Evolutionary conservation across 805 yeast genomes (phyloP).

Genomic region (Candida coquimbonensis): DNA sequence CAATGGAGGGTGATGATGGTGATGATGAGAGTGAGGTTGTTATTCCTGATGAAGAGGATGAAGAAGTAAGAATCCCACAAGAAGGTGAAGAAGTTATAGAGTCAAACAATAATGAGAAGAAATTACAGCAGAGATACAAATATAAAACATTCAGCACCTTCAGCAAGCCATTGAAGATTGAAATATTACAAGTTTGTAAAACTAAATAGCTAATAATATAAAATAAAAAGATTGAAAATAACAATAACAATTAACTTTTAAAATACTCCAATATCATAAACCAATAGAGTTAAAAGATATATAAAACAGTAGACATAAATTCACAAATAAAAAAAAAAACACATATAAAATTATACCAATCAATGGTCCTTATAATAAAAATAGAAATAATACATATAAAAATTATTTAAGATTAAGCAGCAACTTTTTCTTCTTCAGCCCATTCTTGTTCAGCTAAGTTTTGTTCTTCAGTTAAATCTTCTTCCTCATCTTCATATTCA

Average conservation of each 20-base stretch:
- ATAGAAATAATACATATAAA: neutral
- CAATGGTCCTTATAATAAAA: neutral
- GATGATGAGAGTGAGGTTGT: constrained; percentile 4
- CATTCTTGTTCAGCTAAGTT: constrained; percentile 46
- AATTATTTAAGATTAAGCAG: constrained; percentile 10
- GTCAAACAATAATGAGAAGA: constrained; percentile 6
- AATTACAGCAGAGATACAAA: constrained; percentile 14
- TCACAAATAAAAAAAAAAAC: neutral
- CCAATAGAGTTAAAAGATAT: neutral
- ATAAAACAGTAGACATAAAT: no score
- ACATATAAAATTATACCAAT: neutral
- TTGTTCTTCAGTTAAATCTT: constrained; percentile 43
- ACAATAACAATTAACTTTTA: neutral
- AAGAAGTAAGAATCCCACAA: constrained; percentile 11
- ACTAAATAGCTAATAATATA: no score
- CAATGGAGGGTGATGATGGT: neutral
- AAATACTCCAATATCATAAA: neutral
- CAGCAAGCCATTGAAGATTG: constrained; percentile 14
- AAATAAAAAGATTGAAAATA: constrained; percentile 4
- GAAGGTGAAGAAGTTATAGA: constrained; percentile 12
- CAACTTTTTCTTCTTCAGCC: constrained; percentile 33
- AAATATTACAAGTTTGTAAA: constrained; percentile 10
- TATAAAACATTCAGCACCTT: constrained; percentile 11
- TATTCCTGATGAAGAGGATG: constrained; percentile 17
- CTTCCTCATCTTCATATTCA: constrained; percentile 41